Conservation (phyloP, 2,329 filamentous ascomycete genomes). For the Cladosporium sphaerospermum region DNA sequence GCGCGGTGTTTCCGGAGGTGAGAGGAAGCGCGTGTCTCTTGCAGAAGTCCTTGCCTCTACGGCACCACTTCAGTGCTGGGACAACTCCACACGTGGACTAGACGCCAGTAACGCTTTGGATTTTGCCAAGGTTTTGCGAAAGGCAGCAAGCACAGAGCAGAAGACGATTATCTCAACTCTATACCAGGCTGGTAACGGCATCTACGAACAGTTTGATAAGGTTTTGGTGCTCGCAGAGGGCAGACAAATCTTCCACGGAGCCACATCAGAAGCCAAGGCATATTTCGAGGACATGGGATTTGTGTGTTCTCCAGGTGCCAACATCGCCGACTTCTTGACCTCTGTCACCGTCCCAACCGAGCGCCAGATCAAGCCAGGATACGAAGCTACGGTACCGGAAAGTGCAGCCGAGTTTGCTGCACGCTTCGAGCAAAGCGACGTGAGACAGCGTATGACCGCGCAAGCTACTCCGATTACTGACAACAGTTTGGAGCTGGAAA, state of each 20-base stretch:
- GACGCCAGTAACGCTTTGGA: constrained; percentile 58
- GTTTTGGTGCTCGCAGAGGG: constrained; percentile 62
- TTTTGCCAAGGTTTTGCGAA: constrained; percentile 50
- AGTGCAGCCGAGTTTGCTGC: constrained; percentile 40
- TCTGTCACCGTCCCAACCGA: constrained; percentile 55
- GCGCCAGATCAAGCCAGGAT: constrained; percentile 38
- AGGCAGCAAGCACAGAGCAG: constrained; percentile 57
- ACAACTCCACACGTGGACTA: constrained; percentile 60
- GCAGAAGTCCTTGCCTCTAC: constrained; percentile 56
- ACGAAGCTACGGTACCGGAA: constrained; percentile 39
- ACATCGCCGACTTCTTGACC: constrained; percentile 60
- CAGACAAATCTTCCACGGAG: constrained; percentile 60
- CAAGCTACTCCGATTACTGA: constrained; percentile 24
- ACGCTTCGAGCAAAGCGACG: constrained; percentile 47
- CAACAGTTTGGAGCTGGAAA: constrained; percentile 49
- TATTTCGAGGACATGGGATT: constrained; percentile 64
- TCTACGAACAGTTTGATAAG: constrained; percentile 65
- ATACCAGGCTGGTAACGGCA: constrained; percentile 65
- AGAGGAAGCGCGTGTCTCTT: constrained; percentile 64
- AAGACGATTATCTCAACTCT: constrained; percentile 57
- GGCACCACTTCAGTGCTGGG: constrained; percentile 59
- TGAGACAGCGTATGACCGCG: constrained; percentile 40
- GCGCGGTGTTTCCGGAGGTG: constrained; percentile 61
- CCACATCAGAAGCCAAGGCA: constrained; percentile 50
- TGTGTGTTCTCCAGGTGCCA: constrained; percentile 54